Percentiles rank a stretch among this genome's conserved stretches.
These are phyloP conservation scores for Kurtzmaniella natalensis DNA, from an alignment of 1,139 yeast species.

Conservation along the genomic window DNA sequence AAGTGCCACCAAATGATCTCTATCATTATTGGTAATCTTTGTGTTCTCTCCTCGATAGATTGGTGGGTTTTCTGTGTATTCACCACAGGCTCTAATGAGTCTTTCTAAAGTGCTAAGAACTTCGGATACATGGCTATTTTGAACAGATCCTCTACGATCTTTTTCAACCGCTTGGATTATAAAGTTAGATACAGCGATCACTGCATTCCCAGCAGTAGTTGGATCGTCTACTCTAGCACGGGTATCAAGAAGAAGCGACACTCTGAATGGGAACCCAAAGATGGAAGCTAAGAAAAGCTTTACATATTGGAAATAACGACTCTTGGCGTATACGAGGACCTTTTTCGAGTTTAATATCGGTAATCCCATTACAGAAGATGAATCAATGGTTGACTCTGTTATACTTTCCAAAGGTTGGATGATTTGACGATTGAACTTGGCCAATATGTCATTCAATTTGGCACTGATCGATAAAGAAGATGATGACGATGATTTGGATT, in stretches of 20 bases:
- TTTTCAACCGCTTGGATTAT: conserved; percentile 60
- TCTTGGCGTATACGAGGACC: background rate
- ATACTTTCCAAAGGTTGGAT: conserved; percentile 1
- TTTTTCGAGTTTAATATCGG: background rate
- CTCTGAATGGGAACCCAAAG: conserved; percentile 45
- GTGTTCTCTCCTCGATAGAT: conserved; percentile 18
- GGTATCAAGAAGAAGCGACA: conserved; percentile 50
- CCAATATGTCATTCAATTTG: background rate
- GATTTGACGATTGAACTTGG: background rate
- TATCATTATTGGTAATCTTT: conserved; percentile 13
- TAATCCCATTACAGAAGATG: background rate
- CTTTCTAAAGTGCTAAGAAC: conserved; percentile 55
- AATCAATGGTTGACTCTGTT: background rate
- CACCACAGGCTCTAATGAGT: conserved; percentile 44
- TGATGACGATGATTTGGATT: too few species aligned
- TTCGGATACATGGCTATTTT: conserved; percentile 50
- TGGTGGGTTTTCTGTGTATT: conserved; percentile 40
- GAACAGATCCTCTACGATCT: conserved; percentile 53
- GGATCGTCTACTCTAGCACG: conserved; percentile 58
- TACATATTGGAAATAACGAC: background rate
- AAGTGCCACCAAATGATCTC: conserved; percentile 43
- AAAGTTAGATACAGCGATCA: conserved; percentile 56
- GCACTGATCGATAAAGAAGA: background rate
- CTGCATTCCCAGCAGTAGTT: conserved; percentile 56
- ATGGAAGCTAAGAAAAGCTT: conserved; percentile 15